These are phyloP conservation scores for Lactifluus subvellereus DNA, from an alignment of 768 basidiomycete genomes.

Conservation along the genomic window DNA sequence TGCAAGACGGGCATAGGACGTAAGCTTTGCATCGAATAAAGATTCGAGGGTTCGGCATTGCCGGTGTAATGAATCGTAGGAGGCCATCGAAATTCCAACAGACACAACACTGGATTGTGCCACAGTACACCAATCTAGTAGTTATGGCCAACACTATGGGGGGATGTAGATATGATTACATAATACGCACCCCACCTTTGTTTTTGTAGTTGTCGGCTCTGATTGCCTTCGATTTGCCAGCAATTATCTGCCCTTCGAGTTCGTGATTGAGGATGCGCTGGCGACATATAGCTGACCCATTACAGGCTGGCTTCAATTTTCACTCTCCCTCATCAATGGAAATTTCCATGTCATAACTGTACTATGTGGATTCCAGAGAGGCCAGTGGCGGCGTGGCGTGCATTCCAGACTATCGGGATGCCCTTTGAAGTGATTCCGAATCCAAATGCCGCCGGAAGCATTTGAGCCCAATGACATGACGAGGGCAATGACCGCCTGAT, in stretches of 20 bases:
- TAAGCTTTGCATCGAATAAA: slow-evolving; percentile 85
- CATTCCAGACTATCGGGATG: not conserved
- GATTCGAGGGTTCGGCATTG: slow-evolving; percentile 94
- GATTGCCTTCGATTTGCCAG: slow-evolving; percentile 12
- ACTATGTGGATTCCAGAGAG: not conserved
- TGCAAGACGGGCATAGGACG: slow-evolving; percentile 83
- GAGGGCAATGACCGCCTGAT: not conserved
- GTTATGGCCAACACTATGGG: not conserved
- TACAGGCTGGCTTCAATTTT: not conserved
- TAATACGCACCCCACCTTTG: not conserved
- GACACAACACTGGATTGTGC: not conserved
- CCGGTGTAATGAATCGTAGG: slow-evolving; percentile 83
- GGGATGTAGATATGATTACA: not conserved
- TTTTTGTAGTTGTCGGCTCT: not conserved
- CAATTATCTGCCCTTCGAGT: not conserved
- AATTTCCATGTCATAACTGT: not conserved
- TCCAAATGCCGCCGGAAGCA: slow-evolving; percentile 1
- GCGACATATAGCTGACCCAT: not conserved
- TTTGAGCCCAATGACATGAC: not conserved
- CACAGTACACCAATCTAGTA: slow-evolving; percentile 1
- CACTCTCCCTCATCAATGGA: not conserved
- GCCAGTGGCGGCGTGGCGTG: not conserved
- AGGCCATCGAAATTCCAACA: slow-evolving; percentile 45
- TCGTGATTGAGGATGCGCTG: not conserved
- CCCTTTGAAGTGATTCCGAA: not conserved